Base-by-base conservation (phyloP, 352 stramenopile genomes). In the Pythium rhizo-oryzae region DNA sequence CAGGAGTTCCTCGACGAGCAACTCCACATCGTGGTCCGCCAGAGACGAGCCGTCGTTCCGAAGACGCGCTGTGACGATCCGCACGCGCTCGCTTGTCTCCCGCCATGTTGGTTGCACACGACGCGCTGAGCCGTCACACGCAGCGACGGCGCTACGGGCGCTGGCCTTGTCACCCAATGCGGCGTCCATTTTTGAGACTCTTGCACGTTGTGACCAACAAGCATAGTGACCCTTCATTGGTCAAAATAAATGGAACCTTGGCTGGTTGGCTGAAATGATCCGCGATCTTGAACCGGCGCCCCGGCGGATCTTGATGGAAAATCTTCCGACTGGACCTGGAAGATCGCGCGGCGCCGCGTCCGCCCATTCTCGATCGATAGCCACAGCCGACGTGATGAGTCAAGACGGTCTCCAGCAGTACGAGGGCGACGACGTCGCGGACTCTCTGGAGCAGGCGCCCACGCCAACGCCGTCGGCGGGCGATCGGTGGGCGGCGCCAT, bases 1-100 rank as follows among this genome's bases (percentile, higher is more conserved):
- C n/a, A 89, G 16, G 25, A 62, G 41, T 30, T 58, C 61, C 9
- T 76, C 16, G 0, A 62, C 62, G n/a, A 65, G 5, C 24, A n/a
- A 5, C 16, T 15, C 52, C 30, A 41, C 12, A 2, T 12, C 28
- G 13, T 18, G 23, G 5, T 59, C 16, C 59, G 11, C 23, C 21
- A 37, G 7, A 1, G 11, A 12, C 13, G 19, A 5, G 23, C 28
- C 8, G 9, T 43, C 28, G 41, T 12, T 3, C 44, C 53, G 18
- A 5, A 53, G 13, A 25, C 25, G 56, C 15, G 25, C 24, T 9
- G 39, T 23, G 12, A 19, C 5, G 13, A 37, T 13, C 2, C 37
- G 57, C 41, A 43, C 41, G 46, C 43, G 57, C 19, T 24, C 57
- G 18, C 41, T 43, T 18, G 21, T 54, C 13, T 16, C 16, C 19